phyloP scores from a whole-genome alignment of 345 rosid species.

The Arabis alpina region DNA sequence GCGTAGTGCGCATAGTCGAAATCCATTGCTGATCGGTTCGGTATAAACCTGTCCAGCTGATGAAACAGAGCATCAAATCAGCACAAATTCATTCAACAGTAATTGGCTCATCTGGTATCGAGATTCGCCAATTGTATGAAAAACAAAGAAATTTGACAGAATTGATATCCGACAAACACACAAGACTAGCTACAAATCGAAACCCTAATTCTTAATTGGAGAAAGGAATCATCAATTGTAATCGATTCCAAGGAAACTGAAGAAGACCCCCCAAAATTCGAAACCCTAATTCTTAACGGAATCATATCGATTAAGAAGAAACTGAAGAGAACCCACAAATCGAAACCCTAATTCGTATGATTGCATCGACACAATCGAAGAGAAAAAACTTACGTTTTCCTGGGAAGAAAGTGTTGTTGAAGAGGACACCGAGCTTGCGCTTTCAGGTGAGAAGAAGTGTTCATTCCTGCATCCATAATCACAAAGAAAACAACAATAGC shows the following conservation, averaged over 20 bases:
- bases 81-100: neutral
- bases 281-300: neutral
- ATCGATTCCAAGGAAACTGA: too few relatives aligned
- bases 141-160: too few relatives aligned
- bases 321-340: constrained; percentile 2
- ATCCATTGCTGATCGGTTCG: constrained; percentile 78
- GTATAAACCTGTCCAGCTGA: constrained; percentile 77
- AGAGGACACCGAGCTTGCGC: constrained; percentile 52
- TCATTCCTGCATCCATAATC: constrained; percentile 48
- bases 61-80: constrained; percentile 8
- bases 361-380: neutral
- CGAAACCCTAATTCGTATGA: constrained; percentile 9
- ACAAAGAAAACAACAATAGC: neutral
- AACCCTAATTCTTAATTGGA: constrained; percentile 9
- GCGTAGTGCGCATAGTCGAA: too few relatives aligned
- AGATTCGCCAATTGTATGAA: too few relatives aligned
- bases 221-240: too few relatives aligned
- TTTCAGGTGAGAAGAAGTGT: constrained; percentile 38
- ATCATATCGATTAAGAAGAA: constrained; percentile 2
- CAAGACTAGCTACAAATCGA: neutral
- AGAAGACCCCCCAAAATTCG: too few relatives aligned
- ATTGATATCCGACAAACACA: too few relatives aligned
- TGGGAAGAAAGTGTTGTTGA: constrained; percentile 51
- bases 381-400: constrained; percentile 43
- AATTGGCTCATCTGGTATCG: too few relatives aligned